Percentiles rank a stretch among this genome's conserved stretches.
phyloP scores from a whole-genome alignment of 306 rosid species.

The Argentina anserina region DNA sequence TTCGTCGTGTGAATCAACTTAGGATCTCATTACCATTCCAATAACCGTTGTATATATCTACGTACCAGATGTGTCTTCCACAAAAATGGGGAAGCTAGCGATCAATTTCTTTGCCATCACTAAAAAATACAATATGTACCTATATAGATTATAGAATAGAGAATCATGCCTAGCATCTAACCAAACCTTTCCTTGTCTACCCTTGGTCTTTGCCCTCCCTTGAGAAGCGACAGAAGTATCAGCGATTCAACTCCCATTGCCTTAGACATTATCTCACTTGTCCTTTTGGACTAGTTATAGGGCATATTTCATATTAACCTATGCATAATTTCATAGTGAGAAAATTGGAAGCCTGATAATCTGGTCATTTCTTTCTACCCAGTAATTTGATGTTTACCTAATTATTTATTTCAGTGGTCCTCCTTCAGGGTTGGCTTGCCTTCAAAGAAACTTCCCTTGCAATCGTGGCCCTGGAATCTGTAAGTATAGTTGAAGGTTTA shows the following conservation, averaged over 20 bases:
- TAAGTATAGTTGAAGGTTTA: slow-evolving; percentile 31
- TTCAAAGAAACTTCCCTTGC: slow-evolving; percentile 69
- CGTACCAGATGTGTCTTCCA: background rate
- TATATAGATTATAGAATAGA: background rate
- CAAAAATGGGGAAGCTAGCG: background rate
- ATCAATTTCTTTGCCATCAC: background rate
- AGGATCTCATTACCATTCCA: background rate
- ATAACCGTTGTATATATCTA: background rate
- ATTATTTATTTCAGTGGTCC: slow-evolving; percentile 43
- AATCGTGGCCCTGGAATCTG: slow-evolving; percentile 47
- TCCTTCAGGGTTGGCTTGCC: slow-evolving; percentile 63
- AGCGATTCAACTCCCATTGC: too few relatives aligned
- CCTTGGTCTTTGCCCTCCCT: background rate
- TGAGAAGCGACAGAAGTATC: background rate
- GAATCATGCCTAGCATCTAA: background rate
- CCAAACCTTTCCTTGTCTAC: background rate
- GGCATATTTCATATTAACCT: background rate
- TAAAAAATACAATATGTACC: background rate
- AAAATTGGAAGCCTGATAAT: background rate
- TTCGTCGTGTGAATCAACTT: background rate
- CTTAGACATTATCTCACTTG: too few relatives aligned
- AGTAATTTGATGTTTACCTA: background rate
- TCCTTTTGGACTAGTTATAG: background rate
- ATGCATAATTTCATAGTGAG: background rate
- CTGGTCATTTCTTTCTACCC: background rate